A percentile compares a stretch with the other conserved stretches of the same genome.
Conservation (phyloP, 75 land plant species). For the Pinus albicaulis region DNA sequence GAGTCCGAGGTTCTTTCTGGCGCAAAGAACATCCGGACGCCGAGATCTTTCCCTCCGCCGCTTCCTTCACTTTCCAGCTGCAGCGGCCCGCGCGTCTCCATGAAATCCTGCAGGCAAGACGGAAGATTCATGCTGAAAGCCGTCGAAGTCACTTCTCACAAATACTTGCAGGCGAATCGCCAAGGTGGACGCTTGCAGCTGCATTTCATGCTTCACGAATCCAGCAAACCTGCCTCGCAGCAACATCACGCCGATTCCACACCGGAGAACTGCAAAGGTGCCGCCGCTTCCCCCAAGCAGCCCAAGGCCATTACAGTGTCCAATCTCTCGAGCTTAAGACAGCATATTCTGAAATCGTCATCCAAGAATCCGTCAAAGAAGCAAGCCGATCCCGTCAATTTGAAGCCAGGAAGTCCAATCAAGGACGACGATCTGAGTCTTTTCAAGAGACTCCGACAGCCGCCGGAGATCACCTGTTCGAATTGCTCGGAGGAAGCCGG, state of each 20-base stretch:
- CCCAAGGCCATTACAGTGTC: not conserved
- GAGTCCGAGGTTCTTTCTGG: not conserved
- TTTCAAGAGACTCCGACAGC: not conserved
- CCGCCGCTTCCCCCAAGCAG: not conserved
- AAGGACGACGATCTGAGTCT: not conserved
- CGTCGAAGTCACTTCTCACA: conserved; percentile 38
- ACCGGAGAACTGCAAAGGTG: not conserved
- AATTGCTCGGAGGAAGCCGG: not conserved
- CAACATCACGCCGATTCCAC: not conserved
- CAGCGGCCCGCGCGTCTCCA: conserved; percentile 27
- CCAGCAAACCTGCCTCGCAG: not conserved
- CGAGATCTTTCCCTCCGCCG: conserved; percentile 55
- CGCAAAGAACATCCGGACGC: not conserved
- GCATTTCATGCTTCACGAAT: conserved; percentile 15
- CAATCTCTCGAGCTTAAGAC: not conserved
- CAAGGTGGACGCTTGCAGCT: conserved; percentile 53
- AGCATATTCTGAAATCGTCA: not conserved
- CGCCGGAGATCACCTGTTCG: not conserved
- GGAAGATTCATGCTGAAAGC: conserved; percentile 68
- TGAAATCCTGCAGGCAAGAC: conserved; percentile 36
- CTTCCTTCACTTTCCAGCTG: conserved; percentile 41
- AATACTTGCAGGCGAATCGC: conserved; percentile 43
- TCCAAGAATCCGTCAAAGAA: not conserved
- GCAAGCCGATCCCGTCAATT: not conserved
- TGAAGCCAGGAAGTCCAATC: not conserved